Percentiles rank a stretch among this genome's conserved stretches.
Conservation (phyloP, 495 filamentous ascomycete species). For the Penicillium goetzii region DNA sequence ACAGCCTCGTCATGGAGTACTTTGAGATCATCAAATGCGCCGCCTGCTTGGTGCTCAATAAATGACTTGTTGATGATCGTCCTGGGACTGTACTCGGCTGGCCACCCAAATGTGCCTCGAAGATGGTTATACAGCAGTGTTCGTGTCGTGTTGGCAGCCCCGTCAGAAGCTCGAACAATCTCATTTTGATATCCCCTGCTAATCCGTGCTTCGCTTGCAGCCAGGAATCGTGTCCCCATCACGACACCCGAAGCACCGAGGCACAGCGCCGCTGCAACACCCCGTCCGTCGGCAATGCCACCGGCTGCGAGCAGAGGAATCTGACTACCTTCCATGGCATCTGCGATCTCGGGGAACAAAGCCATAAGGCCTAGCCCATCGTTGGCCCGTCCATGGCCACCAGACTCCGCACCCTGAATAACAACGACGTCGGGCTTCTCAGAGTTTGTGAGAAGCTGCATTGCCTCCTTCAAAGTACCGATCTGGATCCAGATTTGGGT, state of each 20-base stretch:
- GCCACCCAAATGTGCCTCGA: slow-evolving; percentile 71
- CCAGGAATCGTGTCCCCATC: slow-evolving; percentile 74
- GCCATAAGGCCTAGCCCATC: slow-evolving; percentile 61
- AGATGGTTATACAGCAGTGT: slow-evolving; percentile 73
- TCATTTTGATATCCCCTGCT: slow-evolving; percentile 62
- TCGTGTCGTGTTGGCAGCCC: slow-evolving; percentile 63
- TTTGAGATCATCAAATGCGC: slow-evolving; percentile 61
- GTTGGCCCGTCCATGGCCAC: slow-evolving; percentile 67
- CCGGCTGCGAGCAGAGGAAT: slow-evolving; percentile 72
- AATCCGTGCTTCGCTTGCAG: slow-evolving; percentile 65
- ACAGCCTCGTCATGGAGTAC: slow-evolving; percentile 59
- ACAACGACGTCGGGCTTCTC: slow-evolving; percentile 68
- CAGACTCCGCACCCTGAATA: slow-evolving; percentile 73
- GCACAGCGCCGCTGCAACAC: slow-evolving; percentile 63
- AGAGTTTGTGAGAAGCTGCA: slow-evolving; percentile 39
- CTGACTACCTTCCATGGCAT: slow-evolving; percentile 50
- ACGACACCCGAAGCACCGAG: slow-evolving; percentile 70
- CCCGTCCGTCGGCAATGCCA: slow-evolving; percentile 69
- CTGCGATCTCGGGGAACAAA: slow-evolving; percentile 62
- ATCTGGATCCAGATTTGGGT: slow-evolving; percentile 72
- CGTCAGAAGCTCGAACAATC: slow-evolving; percentile 63
- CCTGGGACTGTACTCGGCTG: slow-evolving; percentile 62
- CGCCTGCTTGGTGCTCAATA: slow-evolving; percentile 59
- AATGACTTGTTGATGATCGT: slow-evolving; percentile 65
- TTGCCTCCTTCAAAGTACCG: slow-evolving; percentile 60